Percentiles rank a stretch among this genome's conserved stretches.
Evolutionary conservation across 1,139 yeast species (phyloP).

Genomic region (Arxiozyma heterogenica): DNA sequence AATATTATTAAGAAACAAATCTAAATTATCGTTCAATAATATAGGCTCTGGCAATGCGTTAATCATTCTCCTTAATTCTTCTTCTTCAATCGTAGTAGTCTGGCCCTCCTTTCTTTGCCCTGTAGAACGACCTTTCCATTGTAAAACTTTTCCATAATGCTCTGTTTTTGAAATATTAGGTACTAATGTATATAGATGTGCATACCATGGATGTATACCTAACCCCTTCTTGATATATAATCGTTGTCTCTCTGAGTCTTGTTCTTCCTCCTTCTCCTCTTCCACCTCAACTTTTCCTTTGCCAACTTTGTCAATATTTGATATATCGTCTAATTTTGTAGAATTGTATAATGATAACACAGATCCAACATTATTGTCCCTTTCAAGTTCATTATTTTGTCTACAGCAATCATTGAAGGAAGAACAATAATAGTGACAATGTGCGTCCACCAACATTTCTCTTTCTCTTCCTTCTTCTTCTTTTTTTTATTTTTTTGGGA

Average conservation of each 20-base stretch:
- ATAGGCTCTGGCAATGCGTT: neutral
- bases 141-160: constrained; percentile 48
- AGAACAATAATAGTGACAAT: constrained; percentile 41
- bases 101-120: neutral
- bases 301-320: neutral
- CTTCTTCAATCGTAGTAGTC: neutral
- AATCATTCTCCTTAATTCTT: constrained; percentile 20
- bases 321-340: neutral
- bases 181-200: constrained; percentile 47
- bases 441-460: constrained; percentile 42
- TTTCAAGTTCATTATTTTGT: constrained; percentile 23
- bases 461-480: neutral
- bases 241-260: neutral
- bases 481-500: neutral
- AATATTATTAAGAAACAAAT: constrained; percentile 28
- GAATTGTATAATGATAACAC: neutral
- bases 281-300: neutral
- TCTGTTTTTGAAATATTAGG: constrained; percentile 20
- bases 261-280: neutral
- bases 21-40: constrained; percentile 1
- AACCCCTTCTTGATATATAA: constrained; percentile 15
- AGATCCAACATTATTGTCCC: neutral
- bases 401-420: neutral
- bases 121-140: constrained; percentile 1
- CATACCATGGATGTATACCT: constrained; percentile 91